Base-by-base conservation (phyloP, 1,284 basidiomycete genomes). In the Ganoderma leucocontextum region DNA sequence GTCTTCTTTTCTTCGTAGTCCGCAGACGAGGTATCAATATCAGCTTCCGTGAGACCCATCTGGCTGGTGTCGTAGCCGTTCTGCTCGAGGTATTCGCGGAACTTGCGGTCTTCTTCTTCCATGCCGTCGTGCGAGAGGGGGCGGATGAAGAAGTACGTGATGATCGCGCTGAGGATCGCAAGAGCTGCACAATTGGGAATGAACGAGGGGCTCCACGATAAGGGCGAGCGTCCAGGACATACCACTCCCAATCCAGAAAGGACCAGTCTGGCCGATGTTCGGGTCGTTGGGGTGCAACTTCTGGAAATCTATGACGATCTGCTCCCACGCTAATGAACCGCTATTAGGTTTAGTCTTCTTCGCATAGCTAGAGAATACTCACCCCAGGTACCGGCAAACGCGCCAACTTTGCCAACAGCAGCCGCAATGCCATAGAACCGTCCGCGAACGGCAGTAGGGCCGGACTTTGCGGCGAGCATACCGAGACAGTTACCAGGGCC, bases 341-440 rank as follows among this genome's bases (percentile, higher is more conserved):
- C 4, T n/a, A 59, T 60, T 22, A 60, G 58, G 17, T 22, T 7
- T 22, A 41, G 22, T 22, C 25, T 12, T 15, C 12, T 25, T n/a
- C n/a, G 4, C 4, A 29, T 19, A n/a, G 25, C 2, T 39, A 38
- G 35, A 52, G 22, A 7, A n/a, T 57, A 22, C 87, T 19, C 78
- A 88, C 88, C 85, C 89, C 90, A 95, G 60, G 90, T 93, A 47
- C 95, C 93, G 66, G 91, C 87, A 79, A 96, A 96, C 4, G 95
- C 95, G 36, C 94, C 94, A 57, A 95, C 77, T 80, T 98, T 98
- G n/a, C 96, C 97, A 47, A 95, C 78, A 4, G 95, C 96, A 57
- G 96, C 96, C 4, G 94, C 95, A 58, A 89, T 75, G 38, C 93
- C 94, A 77, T 96, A 97, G 79, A 92, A 92, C 70, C 96, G 92